Base-by-base conservation (phyloP, 2,329 filamentous ascomycete genomes). In the Cryphonectria nitschkei region DNA sequence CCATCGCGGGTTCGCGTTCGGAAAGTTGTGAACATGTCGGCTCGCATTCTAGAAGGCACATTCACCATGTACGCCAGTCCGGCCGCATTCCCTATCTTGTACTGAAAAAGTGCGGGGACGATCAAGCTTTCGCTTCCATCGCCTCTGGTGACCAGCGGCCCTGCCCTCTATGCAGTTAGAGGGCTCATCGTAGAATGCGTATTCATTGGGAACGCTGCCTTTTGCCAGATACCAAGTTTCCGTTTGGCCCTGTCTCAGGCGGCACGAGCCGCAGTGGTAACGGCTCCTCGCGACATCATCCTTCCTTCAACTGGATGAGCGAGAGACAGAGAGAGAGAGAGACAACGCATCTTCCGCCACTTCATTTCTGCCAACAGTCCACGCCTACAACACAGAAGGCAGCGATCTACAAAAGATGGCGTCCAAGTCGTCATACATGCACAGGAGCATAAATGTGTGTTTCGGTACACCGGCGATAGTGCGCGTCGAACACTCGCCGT, bases 231-330 rank as follows among this genome's bases (percentile, higher is more conserved):
- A 34, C 58, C 34, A 61, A 13, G 7, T 37, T 39, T 26, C 19
- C 58, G 58, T 19, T 19, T n/a, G 58, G 32, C 32, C 32, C 14
- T 58, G 66, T 71, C 69, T 68, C 63, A 39, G 54, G 65, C 68
- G 70, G 67, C 54, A 69, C 39, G 62, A 65, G 26, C 70, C 70
- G 70, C 41, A 67, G 52, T 68, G 60, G 66, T 63, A 63, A 67
- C 67, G 67, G 67, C 58, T 61, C 54, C 16, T 62, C 63, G 62
- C 67, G 39, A 43, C 67, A 54, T 37, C 70, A 54, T 71, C 39
- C 62, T 67, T 46, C 29, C 54, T 46, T 32, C 29, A 58, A 29
- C 54, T 58, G 54, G 29, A 34, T 26, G 22, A 58, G 7, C n/a
- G 29, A 58, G 6, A 37, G 58, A 37, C 7, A 39, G 37, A 39